Evolutionary conservation across 768 basidiomycete species (phyloP).

Genomic region (Mycena capillaripes): DNA sequence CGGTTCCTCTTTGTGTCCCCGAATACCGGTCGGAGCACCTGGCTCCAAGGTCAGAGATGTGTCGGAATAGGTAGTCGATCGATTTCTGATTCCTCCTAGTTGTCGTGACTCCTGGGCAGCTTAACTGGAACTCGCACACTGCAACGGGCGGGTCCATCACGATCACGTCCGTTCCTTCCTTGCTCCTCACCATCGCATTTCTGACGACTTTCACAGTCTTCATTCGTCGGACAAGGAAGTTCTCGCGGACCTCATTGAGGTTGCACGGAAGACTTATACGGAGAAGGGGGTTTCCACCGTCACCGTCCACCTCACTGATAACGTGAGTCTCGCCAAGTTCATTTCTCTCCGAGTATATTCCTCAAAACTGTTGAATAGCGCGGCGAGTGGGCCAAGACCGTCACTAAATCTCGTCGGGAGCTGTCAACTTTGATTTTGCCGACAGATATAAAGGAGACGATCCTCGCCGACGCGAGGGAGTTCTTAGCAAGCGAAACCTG

Average conservation of each 20-base stretch:
- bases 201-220: neutral
- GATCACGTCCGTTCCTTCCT: neutral
- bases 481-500: slow-evolving; percentile 34
- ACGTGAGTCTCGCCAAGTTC: neutral
- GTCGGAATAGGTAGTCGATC: neutral
- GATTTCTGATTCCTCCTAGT: neutral
- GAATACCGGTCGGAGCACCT: neutral
- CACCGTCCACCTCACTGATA: slow-evolving; percentile 27
- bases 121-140: neutral
- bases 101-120: neutral
- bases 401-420: slow-evolving; percentile 29
- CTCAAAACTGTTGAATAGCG: neutral
- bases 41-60: slow-evolving; percentile 10
- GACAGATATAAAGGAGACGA: slow-evolving; percentile 25
- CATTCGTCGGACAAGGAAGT: slow-evolving; percentile 10
- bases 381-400: slow-evolving; percentile 27
- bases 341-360: neutral
- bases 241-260: slow-evolving; percentile 5
- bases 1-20: slow-evolving; percentile 22
- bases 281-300: neutral
- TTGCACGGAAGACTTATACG: neutral
- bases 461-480: slow-evolving; percentile 29
- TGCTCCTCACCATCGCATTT: neutral
- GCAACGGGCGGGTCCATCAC: neutral
- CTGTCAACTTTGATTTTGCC: slow-evolving; percentile 32